Percentiles rank a stretch among this genome's conserved stretches.
These are phyloP conservation scores for Cyclotella kingstonii DNA, from an alignment of 108 stramenopile genomes.

Conservation along the genomic window DNA sequence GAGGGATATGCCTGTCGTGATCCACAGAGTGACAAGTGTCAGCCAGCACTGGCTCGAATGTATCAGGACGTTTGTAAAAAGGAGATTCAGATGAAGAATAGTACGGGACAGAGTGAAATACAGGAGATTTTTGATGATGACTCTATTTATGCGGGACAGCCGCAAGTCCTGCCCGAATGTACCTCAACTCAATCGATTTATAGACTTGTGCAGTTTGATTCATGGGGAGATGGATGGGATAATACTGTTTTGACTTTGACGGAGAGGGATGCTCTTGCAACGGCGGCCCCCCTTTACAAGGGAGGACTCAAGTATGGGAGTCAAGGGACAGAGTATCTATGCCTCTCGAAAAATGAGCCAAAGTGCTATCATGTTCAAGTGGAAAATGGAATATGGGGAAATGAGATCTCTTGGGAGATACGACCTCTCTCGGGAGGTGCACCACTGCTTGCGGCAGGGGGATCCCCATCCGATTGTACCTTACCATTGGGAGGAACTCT, in stretches of 20 bases:
- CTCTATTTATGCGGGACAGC: slow-evolving; percentile 3
- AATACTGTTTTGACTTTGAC: slow-evolving; percentile 50
- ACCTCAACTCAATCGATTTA: slow-evolving; percentile 46
- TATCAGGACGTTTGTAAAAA: slow-evolving; percentile 41
- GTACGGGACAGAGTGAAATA: slow-evolving; percentile 4
- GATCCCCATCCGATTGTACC: slow-evolving; percentile 60
- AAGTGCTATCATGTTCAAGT: slow-evolving; percentile 75
- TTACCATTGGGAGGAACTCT: slow-evolving; percentile 40
- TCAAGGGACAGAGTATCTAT: slow-evolving; percentile 68
- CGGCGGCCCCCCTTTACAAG: slow-evolving; percentile 40
- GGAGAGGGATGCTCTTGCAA: slow-evolving; percentile 9
- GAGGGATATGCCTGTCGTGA: slow-evolving; percentile 89
- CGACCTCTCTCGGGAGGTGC: slow-evolving; percentile 56
- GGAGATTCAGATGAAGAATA: slow-evolving; percentile 24
- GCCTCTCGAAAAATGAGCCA: slow-evolving; percentile 56
- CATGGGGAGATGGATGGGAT: slow-evolving; percentile 91
- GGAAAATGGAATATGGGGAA: slow-evolving; percentile 81
- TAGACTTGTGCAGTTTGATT: slow-evolving; percentile 73
- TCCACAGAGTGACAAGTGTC: slow-evolving; percentile 62
- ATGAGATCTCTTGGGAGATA: slow-evolving; percentile 89
- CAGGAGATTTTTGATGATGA: slow-evolving; percentile 39
- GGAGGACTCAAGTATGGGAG: slow-evolving; percentile 70
- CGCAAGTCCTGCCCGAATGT: slow-evolving; percentile 29
- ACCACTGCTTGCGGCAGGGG: slow-evolving; percentile 62
- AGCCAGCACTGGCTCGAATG: slow-evolving; percentile 44